Base-by-base conservation (phyloP, 1,139 yeast genomes). In the Candida gigantensis region DNA sequence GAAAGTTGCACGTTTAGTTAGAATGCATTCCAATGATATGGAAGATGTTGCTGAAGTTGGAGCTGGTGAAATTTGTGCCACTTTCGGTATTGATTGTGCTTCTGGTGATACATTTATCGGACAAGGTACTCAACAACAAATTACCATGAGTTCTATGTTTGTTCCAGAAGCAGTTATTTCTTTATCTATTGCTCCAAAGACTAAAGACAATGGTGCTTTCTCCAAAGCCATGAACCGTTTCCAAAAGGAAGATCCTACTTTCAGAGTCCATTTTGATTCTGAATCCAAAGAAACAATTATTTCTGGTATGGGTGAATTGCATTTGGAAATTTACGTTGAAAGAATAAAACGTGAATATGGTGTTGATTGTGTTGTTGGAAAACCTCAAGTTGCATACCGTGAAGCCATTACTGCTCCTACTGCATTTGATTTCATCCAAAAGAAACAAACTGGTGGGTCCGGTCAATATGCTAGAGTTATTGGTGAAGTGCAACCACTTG, bases 21-120 rank as follows among this genome's bases (percentile, higher is more conserved):
- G 97, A 69, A 94, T 92, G 98, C 98, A 94, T 69, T 88, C 97
- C 33, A 88, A 90, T 48, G 98, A 92, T 62, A 88, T 90, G 97
- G 97, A 90, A 69, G 99, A 92, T 60, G 94, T 89, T 35, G 87
- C 83, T 37, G 97, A 89, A 68, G 86, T 88, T 55, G 94, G 95
- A 18, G 92, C 98, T 29, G 99, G 99, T 61, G 98, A 92, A 68
- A 92, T 92, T 53, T 94, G 99, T 70, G 99, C 99, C 37, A 92
- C 98, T 45, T 92, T 94, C 55, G 99, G 99, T 65, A 85, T 92
- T 52, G 98, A 94, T 63, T 92, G 99, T 75, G 84, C 97, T n/a
- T 94, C 98, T 7, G 99, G 99, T 57, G 98, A 92, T 60, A 89
- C 97, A 7, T 92, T 92, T 64, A 84, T 95, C 36, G 72, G 71